phyloP scores from a whole-genome alignment of 345 rosid species.

The Aquilaria yunnanensis region DNA sequence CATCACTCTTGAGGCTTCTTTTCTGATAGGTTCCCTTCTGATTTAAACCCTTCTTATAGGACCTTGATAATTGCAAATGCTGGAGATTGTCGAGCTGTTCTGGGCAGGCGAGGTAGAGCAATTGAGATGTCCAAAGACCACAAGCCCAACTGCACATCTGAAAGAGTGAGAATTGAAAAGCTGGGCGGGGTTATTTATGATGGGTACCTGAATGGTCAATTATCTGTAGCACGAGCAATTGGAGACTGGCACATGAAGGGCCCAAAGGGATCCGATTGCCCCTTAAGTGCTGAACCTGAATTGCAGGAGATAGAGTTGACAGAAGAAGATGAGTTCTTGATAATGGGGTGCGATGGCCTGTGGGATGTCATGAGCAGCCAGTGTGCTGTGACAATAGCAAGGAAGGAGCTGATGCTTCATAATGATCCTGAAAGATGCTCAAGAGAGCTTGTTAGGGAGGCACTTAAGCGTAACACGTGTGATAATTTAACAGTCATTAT shows the following conservation, averaged over 20 bases:
- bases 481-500: slow-evolving; percentile 85
- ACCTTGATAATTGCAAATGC: slow-evolving; percentile 80
- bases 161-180: slow-evolving; percentile 77
- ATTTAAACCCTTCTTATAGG: slow-evolving; percentile 29
- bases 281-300: slow-evolving; percentile 89
- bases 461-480: slow-evolving; percentile 66
- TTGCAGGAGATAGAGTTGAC: slow-evolving; percentile 57
- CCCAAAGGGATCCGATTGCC: slow-evolving; percentile 83
- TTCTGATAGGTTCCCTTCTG: too few species aligned
- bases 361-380: slow-evolving; percentile 99
- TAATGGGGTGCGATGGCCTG: slow-evolving; percentile 95
- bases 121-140: slow-evolving; percentile 92
- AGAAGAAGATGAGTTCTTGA: slow-evolving; percentile 93
- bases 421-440: slow-evolving; percentile 96
- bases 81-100: slow-evolving; percentile 95
- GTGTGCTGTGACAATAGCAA: slow-evolving; percentile 74
- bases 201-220: slow-evolving; percentile 94
- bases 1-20: too few species aligned
- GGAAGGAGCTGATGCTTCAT: slow-evolving; percentile 87
- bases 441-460: slow-evolving; percentile 85
- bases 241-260: slow-evolving; percentile 99
- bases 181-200: slow-evolving; percentile 91
- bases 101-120: slow-evolving; percentile 89
- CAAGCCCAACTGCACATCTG: slow-evolving; percentile 73
- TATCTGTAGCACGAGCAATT: slow-evolving; percentile 93